A percentile compares a stretch with the other conserved stretches of the same genome.
Conservation (phyloP, 176 grass and related monocot genomes). For the Oryza rufipogon region DNA sequence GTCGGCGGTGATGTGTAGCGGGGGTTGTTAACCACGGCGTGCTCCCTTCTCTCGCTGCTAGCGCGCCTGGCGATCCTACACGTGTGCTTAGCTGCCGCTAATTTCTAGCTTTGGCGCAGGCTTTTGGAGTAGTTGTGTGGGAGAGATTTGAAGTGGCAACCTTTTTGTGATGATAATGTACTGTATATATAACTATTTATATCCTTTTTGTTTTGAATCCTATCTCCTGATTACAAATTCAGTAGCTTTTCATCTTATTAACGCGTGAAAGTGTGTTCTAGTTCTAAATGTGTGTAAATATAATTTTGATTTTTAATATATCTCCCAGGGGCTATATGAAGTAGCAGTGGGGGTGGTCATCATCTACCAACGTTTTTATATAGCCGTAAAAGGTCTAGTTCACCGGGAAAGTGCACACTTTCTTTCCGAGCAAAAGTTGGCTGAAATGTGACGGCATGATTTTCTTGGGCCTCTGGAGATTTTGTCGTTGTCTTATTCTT, state of each 20-base stretch:
- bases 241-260: not conserved
- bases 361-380: not conserved
- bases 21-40: conserved; percentile 36
- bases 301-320: not conserved
- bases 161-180: not conserved
- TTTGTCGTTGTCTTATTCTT: not conserved
- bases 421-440: conserved; percentile 5
- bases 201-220: conserved; percentile 14
- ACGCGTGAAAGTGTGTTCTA: conserved; percentile 1
- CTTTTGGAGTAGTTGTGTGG: conserved; percentile 36
- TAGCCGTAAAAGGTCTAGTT: conserved; percentile 1
- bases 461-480: not conserved
- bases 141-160: not conserved
- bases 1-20: conserved; percentile 10
- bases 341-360: not conserved
- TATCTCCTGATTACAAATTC: conserved; percentile 1
- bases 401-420: not conserved
- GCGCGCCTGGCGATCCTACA: conserved; percentile 10
- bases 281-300: not conserved
- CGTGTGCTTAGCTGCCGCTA: conserved; percentile 28
- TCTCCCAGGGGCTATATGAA: not conserved
- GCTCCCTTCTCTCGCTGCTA: conserved; percentile 15
- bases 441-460: conserved; percentile 33
- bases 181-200: no score
- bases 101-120: not conserved